Evolutionary conservation across 2,329 filamentous ascomycete species (phyloP), one percentile per base, ranked within the genome.

Genomic region (Acrodontium crateriforme): DNA sequence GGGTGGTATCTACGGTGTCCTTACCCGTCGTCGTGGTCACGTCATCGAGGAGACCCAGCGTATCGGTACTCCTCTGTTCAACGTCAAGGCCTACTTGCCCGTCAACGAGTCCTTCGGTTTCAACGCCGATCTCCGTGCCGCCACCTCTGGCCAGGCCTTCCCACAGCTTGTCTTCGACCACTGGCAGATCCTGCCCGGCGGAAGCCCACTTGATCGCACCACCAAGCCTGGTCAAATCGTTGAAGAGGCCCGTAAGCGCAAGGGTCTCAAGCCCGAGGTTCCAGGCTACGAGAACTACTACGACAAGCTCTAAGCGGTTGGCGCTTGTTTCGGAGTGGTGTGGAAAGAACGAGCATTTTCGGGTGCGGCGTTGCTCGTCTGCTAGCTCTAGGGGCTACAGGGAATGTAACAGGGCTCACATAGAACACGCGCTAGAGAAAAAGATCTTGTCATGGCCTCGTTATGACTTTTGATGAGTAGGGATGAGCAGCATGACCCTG

Each of bases 1-100:
- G 89, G 89, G 89, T 74, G 89, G 89, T 74, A 92, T 98, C 65
- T 98, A 98, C 68, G 81, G 85, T 78, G 85, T 94, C 58, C 81
- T 98, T 53, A 94, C 85, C 65, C 80, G 85, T 57, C 73, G 85
- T 63, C 78, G 89, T 80, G 89, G 89, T 74, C 87, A 95, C 76
- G 89, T 98, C 66, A 94, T 95, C 75, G 70, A 71, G 60, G 89
- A 98, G 71, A 81, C 91, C 71, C 89, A 98, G 73, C 83, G 89
- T 57, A 81, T 87, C 41, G 89, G 89, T 66, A 98, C 89, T 60
- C 89, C 89, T 65, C 80, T 98, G 40, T 98, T 95, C 81, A 95
- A 82, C 65, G 81, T 98, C 73, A 93, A 92, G 75, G 83, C 84
- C 39, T 92, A 92, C 70, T 71, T 93, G 47, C 84, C 84, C 58